Evolutionary conservation across 306 rosid genomes (phyloP).

Genomic region (Gillenia trifoliata): DNA sequence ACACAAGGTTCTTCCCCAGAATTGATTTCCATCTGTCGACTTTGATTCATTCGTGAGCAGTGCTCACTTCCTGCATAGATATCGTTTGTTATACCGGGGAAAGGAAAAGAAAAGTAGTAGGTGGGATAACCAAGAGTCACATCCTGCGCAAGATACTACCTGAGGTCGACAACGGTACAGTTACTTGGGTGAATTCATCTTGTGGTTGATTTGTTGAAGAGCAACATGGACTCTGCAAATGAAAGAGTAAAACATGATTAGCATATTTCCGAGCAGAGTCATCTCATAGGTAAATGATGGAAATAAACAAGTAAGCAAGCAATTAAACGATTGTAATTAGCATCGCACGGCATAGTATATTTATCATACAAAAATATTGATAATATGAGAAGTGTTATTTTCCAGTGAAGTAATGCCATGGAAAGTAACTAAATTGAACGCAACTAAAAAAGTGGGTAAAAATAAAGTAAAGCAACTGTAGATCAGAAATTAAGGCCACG

Average conservation of each 20-base stretch:
- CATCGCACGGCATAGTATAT: not conserved
- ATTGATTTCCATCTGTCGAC: slow-evolving; percentile 17
- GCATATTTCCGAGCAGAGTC: not conserved
- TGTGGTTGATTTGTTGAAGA: slow-evolving; percentile 22
- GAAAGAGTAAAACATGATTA: not conserved
- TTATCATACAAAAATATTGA: not conserved
- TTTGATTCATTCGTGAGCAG: slow-evolving; percentile 7
- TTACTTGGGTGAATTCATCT: slow-evolving; percentile 35
- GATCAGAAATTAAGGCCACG: not conserved
- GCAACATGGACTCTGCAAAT: slow-evolving; percentile 44
- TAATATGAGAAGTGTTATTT: not conserved
- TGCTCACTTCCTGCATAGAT: slow-evolving; percentile 36
- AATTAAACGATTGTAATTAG: not conserved
- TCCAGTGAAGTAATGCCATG: not conserved
- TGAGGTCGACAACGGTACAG: slow-evolving; percentile 25
- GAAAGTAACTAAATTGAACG: not conserved
- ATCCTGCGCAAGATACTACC: slow-evolving; percentile 36
- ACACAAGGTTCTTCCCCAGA: slow-evolving; percentile 25
- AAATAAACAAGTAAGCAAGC: not conserved
- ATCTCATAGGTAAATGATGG: not conserved
- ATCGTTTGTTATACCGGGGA: slow-evolving; percentile 14
- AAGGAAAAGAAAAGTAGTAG: slow-evolving; percentile 15
- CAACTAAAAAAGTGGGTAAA: not conserved
- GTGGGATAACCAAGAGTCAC: not conserved
- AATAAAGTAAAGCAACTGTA: not conserved